phyloP scores from a whole-genome alignment of 1,284 basidiomycete species.

The Microbotryum violaceum region DNA sequence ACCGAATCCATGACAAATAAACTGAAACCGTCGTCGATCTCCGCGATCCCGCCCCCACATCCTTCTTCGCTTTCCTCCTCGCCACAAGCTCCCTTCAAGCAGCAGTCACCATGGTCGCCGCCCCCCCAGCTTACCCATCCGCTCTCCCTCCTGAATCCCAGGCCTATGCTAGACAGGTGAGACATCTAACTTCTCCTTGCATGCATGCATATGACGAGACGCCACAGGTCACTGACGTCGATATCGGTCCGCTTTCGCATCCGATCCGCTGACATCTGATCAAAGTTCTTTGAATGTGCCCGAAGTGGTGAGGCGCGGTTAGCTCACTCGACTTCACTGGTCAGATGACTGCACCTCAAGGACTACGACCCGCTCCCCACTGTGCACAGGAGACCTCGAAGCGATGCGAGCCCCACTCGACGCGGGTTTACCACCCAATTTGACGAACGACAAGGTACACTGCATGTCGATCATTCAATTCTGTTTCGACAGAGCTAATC shows the following conservation, averaged over 20 bases:
- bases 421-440: conserved; percentile 65
- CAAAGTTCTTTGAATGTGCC: conserved; percentile 20
- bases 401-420: conserved; percentile 54
- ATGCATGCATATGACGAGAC: neutral
- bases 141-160: conserved; percentile 12
- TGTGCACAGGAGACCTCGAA: conserved; percentile 46
- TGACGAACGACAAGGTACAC: conserved; percentile 63
- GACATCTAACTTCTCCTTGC: neutral
- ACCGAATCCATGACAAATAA: too few relatives aligned
- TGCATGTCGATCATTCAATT: too few relatives aligned
- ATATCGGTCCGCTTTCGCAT: neutral
- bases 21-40: too few relatives aligned
- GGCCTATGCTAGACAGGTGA: conserved; percentile 19
- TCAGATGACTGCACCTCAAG: too few relatives aligned
- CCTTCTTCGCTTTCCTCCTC: too few relatives aligned
- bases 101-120: too few relatives aligned
- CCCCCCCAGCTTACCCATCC: neutral
- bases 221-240: neutral
- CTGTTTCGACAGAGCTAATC: too few relatives aligned
- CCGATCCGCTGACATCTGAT: too few relatives aligned
- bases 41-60: too few relatives aligned
- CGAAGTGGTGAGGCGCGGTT: neutral
- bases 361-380: too few relatives aligned
- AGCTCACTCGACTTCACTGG: too few relatives aligned
- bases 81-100: too few relatives aligned